phyloP scores from a whole-genome alignment of 164 flowering plant species.

The Piper longum region DNA sequence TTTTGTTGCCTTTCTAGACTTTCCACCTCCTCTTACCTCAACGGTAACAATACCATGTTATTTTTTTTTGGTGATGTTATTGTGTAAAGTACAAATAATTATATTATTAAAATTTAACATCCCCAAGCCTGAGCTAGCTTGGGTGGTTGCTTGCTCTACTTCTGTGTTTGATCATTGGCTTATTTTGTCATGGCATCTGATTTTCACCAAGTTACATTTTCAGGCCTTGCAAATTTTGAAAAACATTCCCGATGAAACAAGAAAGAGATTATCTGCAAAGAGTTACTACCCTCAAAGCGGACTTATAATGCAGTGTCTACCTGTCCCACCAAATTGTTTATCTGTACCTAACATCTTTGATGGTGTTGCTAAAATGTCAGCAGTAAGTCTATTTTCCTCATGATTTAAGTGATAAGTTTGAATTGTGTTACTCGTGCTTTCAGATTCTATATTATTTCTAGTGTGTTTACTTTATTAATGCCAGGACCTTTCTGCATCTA shows the following conservation, averaged over 20 bases:
- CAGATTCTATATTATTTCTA: neutral
- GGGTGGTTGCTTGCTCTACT: neutral
- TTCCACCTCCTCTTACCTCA: no score
- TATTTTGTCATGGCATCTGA: neutral
- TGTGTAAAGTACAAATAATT: no score
- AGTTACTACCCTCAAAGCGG: constrained; percentile 76
- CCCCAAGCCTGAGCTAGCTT: no score
- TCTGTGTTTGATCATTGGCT: neutral
- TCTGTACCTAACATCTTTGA: constrained; percentile 83
- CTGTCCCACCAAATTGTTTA: constrained; percentile 96
- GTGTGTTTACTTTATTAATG: neutral
- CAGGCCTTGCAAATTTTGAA: constrained; percentile 67
- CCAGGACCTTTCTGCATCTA: constrained; percentile 55
- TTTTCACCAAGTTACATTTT: neutral
- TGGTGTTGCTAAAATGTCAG: constrained; percentile 67
- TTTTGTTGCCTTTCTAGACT: no score
- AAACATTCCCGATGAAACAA: constrained; percentile 51
- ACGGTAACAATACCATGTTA: no score
- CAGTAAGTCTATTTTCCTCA: constrained; percentile 30
- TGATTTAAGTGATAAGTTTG: neutral
- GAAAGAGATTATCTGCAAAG: constrained; percentile 46
- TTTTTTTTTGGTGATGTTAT: no score
- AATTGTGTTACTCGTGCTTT: neutral
- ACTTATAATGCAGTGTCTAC: constrained; percentile 47
- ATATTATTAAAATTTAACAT: no score